Evolutionary conservation across 1,139 yeast genomes (phyloP).

Genomic region (Saccharomyces hybrid): DNA sequence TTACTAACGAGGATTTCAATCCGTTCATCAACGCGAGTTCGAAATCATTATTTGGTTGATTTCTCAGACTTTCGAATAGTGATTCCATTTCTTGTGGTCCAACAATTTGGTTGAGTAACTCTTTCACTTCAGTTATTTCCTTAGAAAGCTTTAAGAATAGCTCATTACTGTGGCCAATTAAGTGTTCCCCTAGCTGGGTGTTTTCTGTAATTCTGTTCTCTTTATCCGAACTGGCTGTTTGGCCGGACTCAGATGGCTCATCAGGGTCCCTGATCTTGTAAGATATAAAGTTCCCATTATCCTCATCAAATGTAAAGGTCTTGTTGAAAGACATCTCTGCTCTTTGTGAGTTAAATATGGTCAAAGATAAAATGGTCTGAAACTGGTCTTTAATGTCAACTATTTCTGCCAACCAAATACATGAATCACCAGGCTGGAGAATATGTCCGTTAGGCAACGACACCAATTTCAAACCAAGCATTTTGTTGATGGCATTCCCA

Average conservation of each 20-base stretch:
- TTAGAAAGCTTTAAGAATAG: neutral
- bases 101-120: neutral
- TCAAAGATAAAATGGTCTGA: slow-evolving; percentile 1
- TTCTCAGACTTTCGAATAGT: neutral
- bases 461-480: slow-evolving; percentile 15
- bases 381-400: slow-evolving; percentile 16
- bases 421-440: slow-evolving; percentile 14
- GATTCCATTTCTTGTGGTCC: neutral
- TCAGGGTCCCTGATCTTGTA: neutral
- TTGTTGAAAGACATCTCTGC: neutral
- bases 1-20: neutral
- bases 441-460: slow-evolving; percentile 14
- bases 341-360: neutral
- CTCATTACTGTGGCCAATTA: neutral
- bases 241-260: neutral
- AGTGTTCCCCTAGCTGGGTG: neutral
- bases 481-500: slow-evolving; percentile 16
- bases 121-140: neutral
- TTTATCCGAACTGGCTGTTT: neutral
- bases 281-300: neutral
- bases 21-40: neutral
- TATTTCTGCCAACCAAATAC: slow-evolving; percentile 22
- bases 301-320: neutral
- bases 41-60: neutral
- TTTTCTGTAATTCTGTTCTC: neutral